Evolutionary conservation across 768 basidiomycete genomes (phyloP).

Genomic region (Sarcodon aspratus): DNA sequence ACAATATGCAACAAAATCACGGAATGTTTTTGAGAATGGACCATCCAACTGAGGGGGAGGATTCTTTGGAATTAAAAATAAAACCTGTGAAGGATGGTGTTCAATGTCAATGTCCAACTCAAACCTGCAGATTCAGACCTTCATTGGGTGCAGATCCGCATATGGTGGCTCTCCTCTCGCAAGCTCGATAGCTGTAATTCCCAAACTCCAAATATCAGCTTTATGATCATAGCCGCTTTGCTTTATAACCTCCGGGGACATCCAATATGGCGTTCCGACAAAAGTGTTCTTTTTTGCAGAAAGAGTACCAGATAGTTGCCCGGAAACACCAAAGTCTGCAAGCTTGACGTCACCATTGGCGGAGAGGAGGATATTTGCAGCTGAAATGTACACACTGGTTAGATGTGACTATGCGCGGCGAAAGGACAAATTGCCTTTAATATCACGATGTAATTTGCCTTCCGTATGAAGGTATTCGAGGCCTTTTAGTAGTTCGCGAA

Average conservation of each 20-base stretch:
- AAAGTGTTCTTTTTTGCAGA: slow-evolving; percentile 98
- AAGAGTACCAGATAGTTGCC: slow-evolving; percentile 87
- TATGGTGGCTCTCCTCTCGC: slow-evolving; percentile 98
- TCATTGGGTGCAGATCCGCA: slow-evolving; percentile 98
- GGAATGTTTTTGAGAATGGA: slow-evolving; percentile 85
- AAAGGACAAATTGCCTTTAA: slow-evolving; percentile 60
- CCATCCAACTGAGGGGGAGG: slow-evolving; percentile 85
- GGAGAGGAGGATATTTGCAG: slow-evolving; percentile 89
- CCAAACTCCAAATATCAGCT: slow-evolving; percentile 98
- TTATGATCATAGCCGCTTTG: slow-evolving; percentile 99
- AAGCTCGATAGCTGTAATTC: slow-evolving; percentile 94
- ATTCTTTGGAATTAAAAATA: slow-evolving; percentile 98
- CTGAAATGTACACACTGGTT: slow-evolving; percentile 26
- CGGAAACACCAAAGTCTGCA: slow-evolving; percentile 98
- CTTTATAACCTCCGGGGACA: slow-evolving; percentile 99
- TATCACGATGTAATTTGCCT: slow-evolving; percentile 97
- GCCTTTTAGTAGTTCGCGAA: slow-evolving; percentile 83
- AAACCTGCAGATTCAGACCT: slow-evolving; percentile 37
- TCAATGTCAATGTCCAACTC: background rate
- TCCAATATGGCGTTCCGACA: slow-evolving; percentile 98
- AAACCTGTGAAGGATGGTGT: slow-evolving; percentile 42
- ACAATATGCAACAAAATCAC: slow-evolving; percentile 89
- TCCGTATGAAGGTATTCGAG: slow-evolving; percentile 93
- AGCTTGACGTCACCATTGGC: slow-evolving; percentile 93
- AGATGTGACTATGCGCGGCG: background rate